A percentile compares a stretch with the other conserved stretches of the same genome.
These are phyloP conservation scores for Melastoma malabathricum DNA, from an alignment of 345 rosid genomes.

Conservation along the genomic window DNA sequence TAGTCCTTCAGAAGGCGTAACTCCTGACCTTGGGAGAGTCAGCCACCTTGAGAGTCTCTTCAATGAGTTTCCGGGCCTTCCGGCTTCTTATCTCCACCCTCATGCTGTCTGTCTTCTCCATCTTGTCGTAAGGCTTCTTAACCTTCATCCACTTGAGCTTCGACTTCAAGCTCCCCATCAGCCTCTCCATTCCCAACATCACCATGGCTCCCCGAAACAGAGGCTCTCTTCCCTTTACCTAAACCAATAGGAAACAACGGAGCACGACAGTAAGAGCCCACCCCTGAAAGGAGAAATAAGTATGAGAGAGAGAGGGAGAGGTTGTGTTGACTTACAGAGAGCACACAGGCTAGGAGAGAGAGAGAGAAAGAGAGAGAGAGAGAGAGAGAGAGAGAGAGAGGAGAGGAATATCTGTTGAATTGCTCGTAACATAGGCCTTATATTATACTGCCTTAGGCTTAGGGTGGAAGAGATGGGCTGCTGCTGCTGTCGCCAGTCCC, in stretches of 20 bases:
- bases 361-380: not conserved
- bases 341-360: too few relatives aligned
- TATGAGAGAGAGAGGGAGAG: not conserved
- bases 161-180: slow-evolving; percentile 48
- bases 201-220: slow-evolving; percentile 4
- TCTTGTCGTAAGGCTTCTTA: slow-evolving; percentile 56
- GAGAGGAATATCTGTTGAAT: not conserved
- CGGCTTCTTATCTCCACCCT: slow-evolving; percentile 73
- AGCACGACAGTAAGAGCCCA: not conserved
- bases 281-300: not conserved
- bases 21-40: slow-evolving; percentile 56
- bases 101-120: slow-evolving; percentile 95
- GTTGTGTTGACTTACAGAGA: not conserved
- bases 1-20: slow-evolving; percentile 28
- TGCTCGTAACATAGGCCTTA: too few relatives aligned
- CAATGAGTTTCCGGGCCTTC: slow-evolving; percentile 63
- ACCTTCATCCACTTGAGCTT: slow-evolving; percentile 50
- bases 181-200: slow-evolving; percentile 48
- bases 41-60: slow-evolving; percentile 58
- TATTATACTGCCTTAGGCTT: too few relatives aligned
- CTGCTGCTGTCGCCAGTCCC: too few relatives aligned
- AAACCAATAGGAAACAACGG: not conserved
- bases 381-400: not conserved
- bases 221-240: not conserved
- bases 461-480: too few relatives aligned